These are phyloP conservation scores for Porogramme epimiltina DNA, from an alignment of 1,284 basidiomycete genomes.

Conservation along the genomic window DNA sequence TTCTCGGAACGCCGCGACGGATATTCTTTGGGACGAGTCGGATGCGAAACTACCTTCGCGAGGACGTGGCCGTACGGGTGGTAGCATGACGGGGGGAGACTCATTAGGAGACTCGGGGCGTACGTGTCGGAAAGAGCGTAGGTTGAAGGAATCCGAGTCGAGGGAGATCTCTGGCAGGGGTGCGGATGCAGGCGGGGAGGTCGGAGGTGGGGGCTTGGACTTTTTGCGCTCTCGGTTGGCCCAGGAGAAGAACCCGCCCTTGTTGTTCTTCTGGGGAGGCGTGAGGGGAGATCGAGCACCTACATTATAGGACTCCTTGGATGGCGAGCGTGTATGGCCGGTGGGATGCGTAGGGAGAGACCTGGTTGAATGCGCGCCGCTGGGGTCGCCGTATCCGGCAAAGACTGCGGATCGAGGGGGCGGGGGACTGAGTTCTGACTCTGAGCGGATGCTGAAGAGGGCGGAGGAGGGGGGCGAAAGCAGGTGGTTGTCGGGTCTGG, in stretches of 20 bases:
- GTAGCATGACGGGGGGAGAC: conserved; percentile 28
- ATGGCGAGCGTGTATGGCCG: conserved; percentile 14
- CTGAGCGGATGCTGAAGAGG: conserved; percentile 36
- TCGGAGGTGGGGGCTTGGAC: conserved; percentile 36
- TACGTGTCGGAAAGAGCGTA: conserved; percentile 72
- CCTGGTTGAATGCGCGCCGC: conserved; percentile 54
- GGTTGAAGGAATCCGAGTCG: conserved; percentile 45
- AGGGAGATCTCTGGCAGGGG: conserved; percentile 8
- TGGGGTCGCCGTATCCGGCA: conserved; percentile 48
- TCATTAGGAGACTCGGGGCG: conserved; percentile 34
- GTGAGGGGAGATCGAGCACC: conserved; percentile 19
- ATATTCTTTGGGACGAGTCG: conserved; percentile 69
- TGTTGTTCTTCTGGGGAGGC: conserved; percentile 34
- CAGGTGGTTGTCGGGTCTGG: conserved; percentile 23
- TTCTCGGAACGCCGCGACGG: conserved; percentile 77
- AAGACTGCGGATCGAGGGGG: conserved; percentile 62
- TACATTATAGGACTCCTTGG: conserved; percentile 27
- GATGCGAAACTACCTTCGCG: conserved; percentile 61
- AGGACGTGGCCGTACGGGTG: conserved; percentile 44
- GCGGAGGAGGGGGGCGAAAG: conserved; percentile 26
- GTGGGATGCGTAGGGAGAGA: conserved; percentile 52
- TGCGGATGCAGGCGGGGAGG: conserved; percentile 20
- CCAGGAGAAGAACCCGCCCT: conserved; percentile 36
- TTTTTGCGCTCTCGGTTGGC: conserved; percentile 43
- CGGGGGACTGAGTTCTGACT: conserved; percentile 44